phyloP scores from a whole-genome alignment of 2,329 filamentous ascomycete genomes.

The Penicillium sp. region DNA sequence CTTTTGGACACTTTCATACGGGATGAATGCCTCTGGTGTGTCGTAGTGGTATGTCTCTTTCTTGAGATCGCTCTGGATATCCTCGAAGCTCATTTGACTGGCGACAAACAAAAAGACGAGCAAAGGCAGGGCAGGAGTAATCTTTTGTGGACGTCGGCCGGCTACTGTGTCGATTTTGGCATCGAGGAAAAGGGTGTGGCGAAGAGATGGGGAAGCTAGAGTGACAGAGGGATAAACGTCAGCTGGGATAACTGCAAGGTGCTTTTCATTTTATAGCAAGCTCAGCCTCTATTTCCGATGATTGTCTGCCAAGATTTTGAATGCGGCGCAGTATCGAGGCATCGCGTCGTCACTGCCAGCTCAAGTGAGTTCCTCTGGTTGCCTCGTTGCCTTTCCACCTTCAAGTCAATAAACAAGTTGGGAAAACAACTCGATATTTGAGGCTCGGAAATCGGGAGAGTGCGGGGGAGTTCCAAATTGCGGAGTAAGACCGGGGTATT shows the following conservation, averaged over 20 bases:
- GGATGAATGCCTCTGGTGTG: slow-evolving; percentile 3
- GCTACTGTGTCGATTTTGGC: background rate
- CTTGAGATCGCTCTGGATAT: background rate
- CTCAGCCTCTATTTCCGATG: background rate
- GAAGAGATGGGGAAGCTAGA: background rate
- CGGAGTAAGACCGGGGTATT: background rate
- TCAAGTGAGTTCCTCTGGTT: background rate
- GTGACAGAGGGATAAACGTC: background rate
- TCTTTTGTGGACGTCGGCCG: background rate
- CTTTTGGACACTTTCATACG: background rate
- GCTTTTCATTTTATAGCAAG: background rate
- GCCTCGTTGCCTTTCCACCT: background rate
- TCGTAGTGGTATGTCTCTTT: background rate
- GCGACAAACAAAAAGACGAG: no score
- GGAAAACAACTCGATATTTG: background rate
- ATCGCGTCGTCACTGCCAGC: background rate
- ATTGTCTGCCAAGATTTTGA: background rate
- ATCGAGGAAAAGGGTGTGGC: background rate
- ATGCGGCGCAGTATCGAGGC: background rate
- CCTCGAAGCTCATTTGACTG: background rate
- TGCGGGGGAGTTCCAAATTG: background rate
- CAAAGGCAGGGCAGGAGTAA: background rate
- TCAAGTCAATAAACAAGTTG: background rate
- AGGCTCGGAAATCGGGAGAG: background rate
- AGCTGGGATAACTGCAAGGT: background rate